Conservation (phyloP, 2,329 filamentous ascomycete genomes). For the Ophiocordyceps unilateralis region DNA sequence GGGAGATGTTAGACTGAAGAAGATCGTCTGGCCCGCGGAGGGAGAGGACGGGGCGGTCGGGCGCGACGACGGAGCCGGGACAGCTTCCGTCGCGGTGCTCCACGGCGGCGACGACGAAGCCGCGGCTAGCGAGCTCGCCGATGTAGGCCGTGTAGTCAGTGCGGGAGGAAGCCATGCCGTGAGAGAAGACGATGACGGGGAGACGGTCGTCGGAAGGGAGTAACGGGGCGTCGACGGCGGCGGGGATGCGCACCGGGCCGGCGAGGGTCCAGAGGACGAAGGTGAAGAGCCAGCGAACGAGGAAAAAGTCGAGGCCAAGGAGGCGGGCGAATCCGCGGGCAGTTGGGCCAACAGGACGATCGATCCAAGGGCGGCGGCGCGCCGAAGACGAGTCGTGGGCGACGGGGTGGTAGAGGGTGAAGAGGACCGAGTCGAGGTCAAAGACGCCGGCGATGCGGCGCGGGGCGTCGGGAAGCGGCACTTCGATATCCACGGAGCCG, state of each 20-base stretch:
- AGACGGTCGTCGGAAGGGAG: conserved; percentile 10
- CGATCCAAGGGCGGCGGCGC: conserved; percentile 25
- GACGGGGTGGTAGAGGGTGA: conserved; percentile 31
- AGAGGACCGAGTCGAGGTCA: conserved; percentile 27
- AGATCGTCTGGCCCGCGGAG: conserved; percentile 20
- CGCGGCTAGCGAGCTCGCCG: conserved; percentile 30
- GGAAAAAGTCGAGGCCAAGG: conserved; percentile 23
- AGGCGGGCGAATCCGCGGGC: conserved; percentile 29
- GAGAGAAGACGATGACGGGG: conserved; percentile 32
- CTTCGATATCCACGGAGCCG: conserved; percentile 29
- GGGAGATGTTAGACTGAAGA: conserved; percentile 6
- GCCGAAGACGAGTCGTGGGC: conserved; percentile 9
- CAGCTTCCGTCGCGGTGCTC: conserved; percentile 36
- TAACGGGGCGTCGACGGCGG: conserved; percentile 27
- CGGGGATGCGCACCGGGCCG: conserved; percentile 27
- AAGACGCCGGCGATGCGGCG: conserved; percentile 18
- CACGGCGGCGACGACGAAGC: conserved; percentile 29
- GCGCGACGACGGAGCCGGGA: conserved; percentile 23
- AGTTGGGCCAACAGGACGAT: conserved; percentile 23
- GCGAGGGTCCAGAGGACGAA: conserved; percentile 22
- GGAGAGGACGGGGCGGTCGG: conserved; percentile 14
- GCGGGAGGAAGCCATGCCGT: conserved; percentile 30
- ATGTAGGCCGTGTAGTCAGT: conserved; percentile 35
- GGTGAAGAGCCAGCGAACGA: conserved; percentile 24
- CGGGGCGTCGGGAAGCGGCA: background rate